phyloP scores from a whole-genome alignment of 345 rosid genomes.

The Boechera retrofracta region DNA sequence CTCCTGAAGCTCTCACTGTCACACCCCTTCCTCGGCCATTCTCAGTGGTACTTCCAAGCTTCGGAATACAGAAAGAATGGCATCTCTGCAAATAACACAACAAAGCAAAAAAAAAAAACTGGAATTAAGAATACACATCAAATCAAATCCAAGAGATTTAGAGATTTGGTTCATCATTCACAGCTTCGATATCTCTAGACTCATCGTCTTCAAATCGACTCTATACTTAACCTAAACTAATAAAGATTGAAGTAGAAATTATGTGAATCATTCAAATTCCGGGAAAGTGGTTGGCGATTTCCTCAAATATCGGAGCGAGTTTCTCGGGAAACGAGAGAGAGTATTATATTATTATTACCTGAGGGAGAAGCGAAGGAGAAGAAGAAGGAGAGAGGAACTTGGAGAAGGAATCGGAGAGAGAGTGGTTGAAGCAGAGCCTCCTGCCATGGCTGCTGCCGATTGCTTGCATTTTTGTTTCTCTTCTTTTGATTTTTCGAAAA shows the following conservation, averaged over 20 bases:
- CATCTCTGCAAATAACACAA: conserved; percentile 53
- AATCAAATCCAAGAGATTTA: conserved; percentile 3
- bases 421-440: conserved; percentile 38
- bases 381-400: conserved; percentile 49
- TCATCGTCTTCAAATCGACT: background rate
- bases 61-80: conserved; percentile 53
- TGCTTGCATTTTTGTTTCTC: conserved; percentile 33
- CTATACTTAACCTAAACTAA: background rate
- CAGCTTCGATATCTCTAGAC: conserved; percentile 9
- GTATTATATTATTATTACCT: conserved; percentile 39
- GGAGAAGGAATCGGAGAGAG: conserved; percentile 27
- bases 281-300: background rate
- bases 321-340: background rate
- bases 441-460: conserved; percentile 46
- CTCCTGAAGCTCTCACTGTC: conserved; percentile 64
- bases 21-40: conserved; percentile 56
- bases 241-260: background rate
- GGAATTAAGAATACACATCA: background rate
- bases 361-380: conserved; percentile 46
- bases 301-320: background rate
- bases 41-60: conserved; percentile 50
- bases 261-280: background rate
- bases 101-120: background rate
- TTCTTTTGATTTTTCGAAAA: background rate
- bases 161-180: conserved; percentile 2